Evolutionary conservation across 208 protist species (phyloP), one percentile per base, ranked within the genome.

Genomic region (Trypanosoma boissoni): DNA sequence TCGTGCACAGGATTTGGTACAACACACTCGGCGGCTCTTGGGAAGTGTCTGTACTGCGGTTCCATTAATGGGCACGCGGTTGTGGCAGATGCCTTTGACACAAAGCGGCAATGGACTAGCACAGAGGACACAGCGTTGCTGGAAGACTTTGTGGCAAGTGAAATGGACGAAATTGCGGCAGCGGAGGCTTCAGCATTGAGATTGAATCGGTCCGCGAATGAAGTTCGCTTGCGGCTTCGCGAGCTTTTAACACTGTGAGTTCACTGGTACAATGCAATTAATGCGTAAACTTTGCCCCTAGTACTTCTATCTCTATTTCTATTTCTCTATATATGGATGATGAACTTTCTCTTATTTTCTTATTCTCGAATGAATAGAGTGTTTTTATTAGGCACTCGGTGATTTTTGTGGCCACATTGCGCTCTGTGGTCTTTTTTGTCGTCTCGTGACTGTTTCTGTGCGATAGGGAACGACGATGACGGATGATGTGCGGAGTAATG

Each of bases 1-100:
- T 86, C 78, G 14, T 91, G 81, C 70, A 83, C 56, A 12, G 87
- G 87, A 10, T 80, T 90, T 58, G 81, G 79, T 57, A 88, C 83
- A 4, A 90, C 83, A 23, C 55, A 78, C 9, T 72, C 74, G 3
- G 63, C 49, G 12, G 48, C 54, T 3, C 58, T 78, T 0, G 72
- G 77, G 5, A 57, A 62, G 10, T 91, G 83, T 46, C 42, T 78
- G 3, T 62, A 76, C 57, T 91, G 83, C 57, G 82, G 80, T 18
- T 74, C 62, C 57, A 76, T 64, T 0, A 74, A 86, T 55, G 83
- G 83, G 8, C 86, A 94, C 61, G 72, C 76, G 18, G 68, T 88
- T 27, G 54, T 55, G 3, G 62, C 53, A 21, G 61, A 67, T 32
- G 44, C 48, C 6, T 74, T 71, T 49, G 64, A 91, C 60, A 86